Evolutionary conservation across 2,329 filamentous ascomycete genomes (phyloP).

Genomic region (Gliomastix tumulicola): DNA sequence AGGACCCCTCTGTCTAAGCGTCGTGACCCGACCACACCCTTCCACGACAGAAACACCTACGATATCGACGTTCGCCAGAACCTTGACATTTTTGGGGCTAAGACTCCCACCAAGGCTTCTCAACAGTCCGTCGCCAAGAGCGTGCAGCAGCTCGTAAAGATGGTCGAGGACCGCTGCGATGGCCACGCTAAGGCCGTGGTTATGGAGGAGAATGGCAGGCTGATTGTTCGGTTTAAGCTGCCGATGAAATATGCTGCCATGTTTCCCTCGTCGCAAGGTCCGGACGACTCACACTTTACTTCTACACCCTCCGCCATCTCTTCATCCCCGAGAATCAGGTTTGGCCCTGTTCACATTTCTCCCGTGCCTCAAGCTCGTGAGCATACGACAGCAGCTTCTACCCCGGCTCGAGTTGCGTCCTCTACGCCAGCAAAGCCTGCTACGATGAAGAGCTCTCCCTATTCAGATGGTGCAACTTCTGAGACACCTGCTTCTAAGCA

Average conservation of each 20-base stretch:
- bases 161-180: constrained; percentile 15
- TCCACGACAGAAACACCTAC: constrained; percentile 13
- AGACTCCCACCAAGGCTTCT: too few relatives aligned
- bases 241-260: constrained; percentile 18
- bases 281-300: constrained; percentile 15
- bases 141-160: constrained; percentile 16
- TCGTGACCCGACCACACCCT: constrained; percentile 4
- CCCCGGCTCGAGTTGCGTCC: too few relatives aligned
- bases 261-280: constrained; percentile 19
- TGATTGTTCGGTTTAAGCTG: constrained; percentile 30
- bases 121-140: constrained; percentile 6
- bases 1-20: background rate
- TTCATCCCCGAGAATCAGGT: constrained; percentile 12
- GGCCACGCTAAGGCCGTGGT: constrained; percentile 22
- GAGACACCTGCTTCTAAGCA: too few relatives aligned
- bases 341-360: too few relatives aligned
- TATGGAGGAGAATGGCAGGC: constrained; percentile 16
- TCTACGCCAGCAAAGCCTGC: too few relatives aligned
- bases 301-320: constrained; percentile 13
- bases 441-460: too few relatives aligned
- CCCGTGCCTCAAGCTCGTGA: too few relatives aligned
- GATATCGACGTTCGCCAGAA: constrained; percentile 25
- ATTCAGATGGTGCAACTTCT: too few relatives aligned
- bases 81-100: constrained; percentile 26
- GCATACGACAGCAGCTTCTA: too few relatives aligned